Conservation (phyloP, 2,329 filamentous ascomycete species). For the Epichloe bromicola region DNA sequence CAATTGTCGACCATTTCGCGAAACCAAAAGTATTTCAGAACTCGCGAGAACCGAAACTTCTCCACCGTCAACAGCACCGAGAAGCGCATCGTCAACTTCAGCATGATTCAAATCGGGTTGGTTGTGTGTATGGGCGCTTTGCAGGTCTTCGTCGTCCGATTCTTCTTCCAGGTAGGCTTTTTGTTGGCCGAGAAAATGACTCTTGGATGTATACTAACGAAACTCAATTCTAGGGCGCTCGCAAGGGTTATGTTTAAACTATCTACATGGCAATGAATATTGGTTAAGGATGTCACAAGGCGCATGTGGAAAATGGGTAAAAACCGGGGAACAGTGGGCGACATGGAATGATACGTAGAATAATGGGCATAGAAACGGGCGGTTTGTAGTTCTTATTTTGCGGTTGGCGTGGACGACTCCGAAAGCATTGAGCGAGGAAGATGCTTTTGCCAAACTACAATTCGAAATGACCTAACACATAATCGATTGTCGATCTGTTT, state of each 20-base stretch:
- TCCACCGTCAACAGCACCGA: constrained; percentile 95
- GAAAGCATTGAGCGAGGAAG: background rate
- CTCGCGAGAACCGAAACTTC: constrained; percentile 96
- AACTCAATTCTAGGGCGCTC: constrained; percentile 37
- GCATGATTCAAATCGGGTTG: constrained; percentile 79
- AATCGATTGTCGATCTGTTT: background rate
- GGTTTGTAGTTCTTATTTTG: background rate
- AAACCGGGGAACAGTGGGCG: constrained; percentile 12
- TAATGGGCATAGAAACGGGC: constrained; percentile 7
- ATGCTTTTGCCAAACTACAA: background rate
- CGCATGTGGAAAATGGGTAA: constrained; percentile 11
- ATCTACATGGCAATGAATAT: constrained; percentile 3
- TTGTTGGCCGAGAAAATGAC: background rate
- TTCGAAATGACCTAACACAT: background rate
- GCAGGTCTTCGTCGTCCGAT: constrained; percentile 93
- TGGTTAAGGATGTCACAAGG: constrained; percentile 17
- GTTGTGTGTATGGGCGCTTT: constrained; percentile 91
- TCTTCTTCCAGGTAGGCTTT: constrained; percentile 79
- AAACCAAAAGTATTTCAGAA: constrained; percentile 99
- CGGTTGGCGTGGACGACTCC: background rate
- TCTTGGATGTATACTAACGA: constrained; percentile 5
- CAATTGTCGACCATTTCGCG: constrained; percentile 88
- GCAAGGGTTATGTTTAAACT: constrained; percentile 55
- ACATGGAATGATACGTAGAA: constrained; percentile 15
- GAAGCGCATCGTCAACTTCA: constrained; percentile 92